A percentile compares a stretch with the other conserved stretches of the same genome.
Conservation (phyloP, 352 stramenopile species). For the Phytophthora multivora region DNA sequence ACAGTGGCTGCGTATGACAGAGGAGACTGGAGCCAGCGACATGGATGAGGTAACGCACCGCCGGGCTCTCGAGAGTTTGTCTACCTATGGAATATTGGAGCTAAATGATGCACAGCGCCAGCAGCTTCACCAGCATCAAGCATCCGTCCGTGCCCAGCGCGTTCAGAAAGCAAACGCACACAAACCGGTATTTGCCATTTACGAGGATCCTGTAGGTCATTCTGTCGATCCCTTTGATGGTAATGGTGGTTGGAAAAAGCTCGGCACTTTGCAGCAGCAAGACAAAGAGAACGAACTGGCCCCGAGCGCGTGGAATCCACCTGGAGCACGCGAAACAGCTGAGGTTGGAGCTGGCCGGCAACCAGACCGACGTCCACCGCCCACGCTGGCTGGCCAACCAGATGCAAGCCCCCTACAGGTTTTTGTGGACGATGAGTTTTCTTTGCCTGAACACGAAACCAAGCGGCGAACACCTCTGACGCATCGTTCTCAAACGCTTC, state of each 20-base stretch:
- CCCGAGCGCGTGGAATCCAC: constrained; percentile 55
- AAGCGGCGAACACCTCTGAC: constrained; percentile 41
- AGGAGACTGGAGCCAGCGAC: constrained; percentile 32
- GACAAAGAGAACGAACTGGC: constrained; percentile 82
- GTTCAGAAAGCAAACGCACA: constrained; percentile 67
- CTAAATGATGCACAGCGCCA: constrained; percentile 61
- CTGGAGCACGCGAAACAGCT: constrained; percentile 1
- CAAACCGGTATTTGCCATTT: constrained; percentile 87
- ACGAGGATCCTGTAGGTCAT: constrained; percentile 64
- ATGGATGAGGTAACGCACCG: constrained; percentile 54
- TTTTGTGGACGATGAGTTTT: constrained; percentile 82
- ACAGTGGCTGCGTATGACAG: constrained; percentile 76
- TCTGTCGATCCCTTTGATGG: constrained; percentile 65
- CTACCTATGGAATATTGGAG: constrained; percentile 46
- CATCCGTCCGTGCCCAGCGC: constrained; percentile 54
- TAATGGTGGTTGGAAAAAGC: constrained; percentile 70
- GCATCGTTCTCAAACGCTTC: constrained; percentile 66
- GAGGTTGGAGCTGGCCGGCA: constrained; percentile 7
- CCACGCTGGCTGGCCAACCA: constrained; percentile 7
- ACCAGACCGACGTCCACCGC: constrained; percentile 4
- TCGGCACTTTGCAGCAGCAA: constrained; percentile 67
- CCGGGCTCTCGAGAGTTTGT: constrained; percentile 67
- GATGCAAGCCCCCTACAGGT: constrained; percentile 57
- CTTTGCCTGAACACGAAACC: constrained; percentile 21
- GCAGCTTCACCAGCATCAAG: constrained; percentile 70